Conservation (phyloP, 2,329 filamentous ascomycete genomes). For the Monosporascus sp. region DNA sequence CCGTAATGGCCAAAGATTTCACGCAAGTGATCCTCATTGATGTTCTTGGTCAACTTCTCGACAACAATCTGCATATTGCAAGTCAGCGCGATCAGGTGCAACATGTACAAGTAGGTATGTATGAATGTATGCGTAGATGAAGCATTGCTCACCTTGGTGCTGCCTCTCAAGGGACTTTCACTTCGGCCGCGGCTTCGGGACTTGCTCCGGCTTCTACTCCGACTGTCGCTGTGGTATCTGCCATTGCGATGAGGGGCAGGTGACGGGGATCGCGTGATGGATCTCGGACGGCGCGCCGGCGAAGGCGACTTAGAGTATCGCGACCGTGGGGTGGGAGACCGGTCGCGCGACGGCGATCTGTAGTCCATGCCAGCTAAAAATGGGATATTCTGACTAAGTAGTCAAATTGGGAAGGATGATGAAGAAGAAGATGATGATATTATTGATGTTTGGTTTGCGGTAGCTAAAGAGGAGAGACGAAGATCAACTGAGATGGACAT, state of each 20-base stretch:
- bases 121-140: not conserved
- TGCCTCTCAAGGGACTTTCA: constrained; percentile 25
- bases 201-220: constrained; percentile 16
- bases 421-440: too few relatives aligned
- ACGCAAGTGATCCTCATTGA: constrained; percentile 79
- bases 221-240: constrained; percentile 21
- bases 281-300: constrained; percentile 21
- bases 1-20: constrained; percentile 94
- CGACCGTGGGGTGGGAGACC: constrained; percentile 30
- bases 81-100: constrained; percentile 2
- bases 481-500: too few relatives aligned
- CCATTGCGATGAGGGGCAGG: constrained; percentile 31
- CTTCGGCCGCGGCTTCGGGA: constrained; percentile 19
- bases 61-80: constrained; percentile 69
- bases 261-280: constrained; percentile 22
- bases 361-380: constrained; percentile 19
- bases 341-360: constrained; percentile 27
- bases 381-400: too few relatives aligned
- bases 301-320: constrained; percentile 33
- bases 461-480: too few relatives aligned
- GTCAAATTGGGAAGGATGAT: too few relatives aligned
- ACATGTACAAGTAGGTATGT: not conserved
- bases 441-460: too few relatives aligned
- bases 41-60: constrained; percentile 91
- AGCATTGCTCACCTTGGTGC: constrained; percentile 22